Conservation (phyloP, 768 basidiomycete genomes). For the Mycena indigotica region DNA sequence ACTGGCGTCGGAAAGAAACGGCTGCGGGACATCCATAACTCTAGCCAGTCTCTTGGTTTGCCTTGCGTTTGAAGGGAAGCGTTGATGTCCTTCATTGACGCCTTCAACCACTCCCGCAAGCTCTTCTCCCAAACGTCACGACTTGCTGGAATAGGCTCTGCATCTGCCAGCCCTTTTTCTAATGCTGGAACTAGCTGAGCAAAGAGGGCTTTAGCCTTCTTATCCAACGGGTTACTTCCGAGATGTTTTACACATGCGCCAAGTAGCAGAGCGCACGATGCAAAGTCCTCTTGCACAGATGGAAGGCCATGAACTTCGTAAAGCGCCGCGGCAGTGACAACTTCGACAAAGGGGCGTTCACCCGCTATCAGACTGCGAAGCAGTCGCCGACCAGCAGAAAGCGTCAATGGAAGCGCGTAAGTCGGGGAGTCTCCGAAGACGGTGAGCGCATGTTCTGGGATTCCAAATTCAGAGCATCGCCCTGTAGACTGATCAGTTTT, state of each 20-base stretch:
- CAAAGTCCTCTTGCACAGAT: constrained; percentile 8
- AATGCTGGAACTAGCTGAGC: constrained; percentile 6
- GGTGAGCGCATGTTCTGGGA: constrained; percentile 18
- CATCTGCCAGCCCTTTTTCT: background rate
- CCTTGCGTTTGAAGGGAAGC: constrained; percentile 9
- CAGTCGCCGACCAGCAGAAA: constrained; percentile 19
- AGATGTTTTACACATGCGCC: constrained; percentile 14
- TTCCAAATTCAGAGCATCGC: constrained; percentile 14
- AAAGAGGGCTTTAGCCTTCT: background rate
- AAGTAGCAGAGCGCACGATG: constrained; percentile 18
- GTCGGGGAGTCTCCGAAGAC: constrained; percentile 15
- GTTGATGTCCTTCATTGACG: constrained; percentile 9
- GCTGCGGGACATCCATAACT: constrained; percentile 19
- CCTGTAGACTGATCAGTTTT: background rate
- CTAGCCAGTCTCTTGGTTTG: constrained; percentile 8
- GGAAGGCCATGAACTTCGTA: constrained; percentile 12
- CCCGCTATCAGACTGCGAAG: constrained; percentile 11
- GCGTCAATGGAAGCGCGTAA: constrained; percentile 17
- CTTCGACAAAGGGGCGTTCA: constrained; percentile 11
- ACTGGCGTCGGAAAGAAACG: constrained; percentile 10
- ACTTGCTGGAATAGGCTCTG: constrained; percentile 16
- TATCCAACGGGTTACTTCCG: background rate
- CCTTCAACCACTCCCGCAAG: constrained; percentile 15
- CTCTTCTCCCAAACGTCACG: constrained; percentile 19
- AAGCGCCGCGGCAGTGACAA: constrained; percentile 14